Evolutionary conservation across 495 filamentous ascomycete genomes (phyloP).

Genomic region (Podospora conica): DNA sequence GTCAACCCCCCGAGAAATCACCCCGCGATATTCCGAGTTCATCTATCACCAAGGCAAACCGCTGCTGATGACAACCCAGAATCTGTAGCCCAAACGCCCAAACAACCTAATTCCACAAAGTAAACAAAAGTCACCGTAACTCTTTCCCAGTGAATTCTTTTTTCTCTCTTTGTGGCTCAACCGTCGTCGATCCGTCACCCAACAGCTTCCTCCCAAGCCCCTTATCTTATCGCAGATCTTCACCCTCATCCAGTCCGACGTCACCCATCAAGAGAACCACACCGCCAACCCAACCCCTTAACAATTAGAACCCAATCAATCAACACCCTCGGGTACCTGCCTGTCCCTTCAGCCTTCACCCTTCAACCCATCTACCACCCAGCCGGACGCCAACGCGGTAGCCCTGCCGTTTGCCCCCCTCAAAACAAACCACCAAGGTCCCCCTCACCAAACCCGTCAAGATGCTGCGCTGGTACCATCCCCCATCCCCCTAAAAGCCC

Average conservation of each 20-base stretch:
- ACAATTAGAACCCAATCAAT: neutral
- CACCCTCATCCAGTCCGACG: neutral
- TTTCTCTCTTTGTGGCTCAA: neutral
- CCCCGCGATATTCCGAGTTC: no score
- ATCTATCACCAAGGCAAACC: no score
- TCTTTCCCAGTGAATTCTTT: neutral
- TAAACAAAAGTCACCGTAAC: neutral
- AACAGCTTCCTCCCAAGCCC: neutral
- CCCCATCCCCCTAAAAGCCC: neutral
- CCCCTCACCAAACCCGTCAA: neutral
- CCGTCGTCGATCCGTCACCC: neutral
- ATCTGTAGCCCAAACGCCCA: neutral
- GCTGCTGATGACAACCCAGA: neutral
- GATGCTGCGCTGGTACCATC: neutral
- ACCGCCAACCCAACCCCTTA: neutral
- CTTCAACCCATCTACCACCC: conserved; percentile 50
- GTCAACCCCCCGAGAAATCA: neutral
- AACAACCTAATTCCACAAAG: neutral
- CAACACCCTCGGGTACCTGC: neutral
- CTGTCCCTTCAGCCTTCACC: neutral
- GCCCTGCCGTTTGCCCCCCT: conserved; percentile 82
- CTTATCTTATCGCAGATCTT: neutral
- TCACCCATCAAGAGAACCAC: neutral
- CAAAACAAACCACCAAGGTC: conserved; percentile 70
- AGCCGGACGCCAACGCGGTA: conserved; percentile 63